Conservation (phyloP, 2,329 filamentous ascomycete species). For the Penicillium paneum region DNA sequence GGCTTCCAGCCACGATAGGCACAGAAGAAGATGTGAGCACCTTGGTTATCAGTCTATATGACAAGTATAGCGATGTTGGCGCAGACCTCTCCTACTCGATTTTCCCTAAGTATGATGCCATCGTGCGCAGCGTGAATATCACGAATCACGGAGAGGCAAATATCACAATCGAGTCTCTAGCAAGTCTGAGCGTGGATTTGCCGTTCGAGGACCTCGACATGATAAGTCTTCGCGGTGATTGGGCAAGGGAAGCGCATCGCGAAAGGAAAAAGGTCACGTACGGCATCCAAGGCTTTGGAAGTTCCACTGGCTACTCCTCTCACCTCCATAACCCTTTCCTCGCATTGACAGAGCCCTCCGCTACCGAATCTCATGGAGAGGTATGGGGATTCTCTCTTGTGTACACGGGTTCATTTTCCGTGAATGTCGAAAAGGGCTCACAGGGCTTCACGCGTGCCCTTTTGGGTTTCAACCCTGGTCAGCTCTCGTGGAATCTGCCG, state of each 20-base stretch:
- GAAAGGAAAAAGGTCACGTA: slow-evolving; percentile 56
- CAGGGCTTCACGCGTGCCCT: slow-evolving; percentile 60
- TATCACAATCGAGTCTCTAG: slow-evolving; percentile 55
- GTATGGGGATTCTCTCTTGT: slow-evolving; percentile 65
- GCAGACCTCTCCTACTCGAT: slow-evolving; percentile 62
- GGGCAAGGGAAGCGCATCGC: slow-evolving; percentile 58
- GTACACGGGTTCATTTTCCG: slow-evolving; percentile 62
- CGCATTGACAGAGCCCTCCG: slow-evolving; percentile 53
- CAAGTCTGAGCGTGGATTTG: slow-evolving; percentile 61
- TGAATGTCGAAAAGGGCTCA: slow-evolving; percentile 60
- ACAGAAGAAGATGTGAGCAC: slow-evolving; percentile 56
- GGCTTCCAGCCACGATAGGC: slow-evolving; percentile 60
- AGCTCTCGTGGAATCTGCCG: slow-evolving; percentile 57
- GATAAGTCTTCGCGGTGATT: slow-evolving; percentile 61
- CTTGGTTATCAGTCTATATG: slow-evolving; percentile 56
- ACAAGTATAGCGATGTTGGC: slow-evolving; percentile 57
- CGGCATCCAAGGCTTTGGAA: slow-evolving; percentile 56
- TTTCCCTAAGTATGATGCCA: slow-evolving; percentile 60
- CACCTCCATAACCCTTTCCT: slow-evolving; percentile 65
- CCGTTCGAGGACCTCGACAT: slow-evolving; percentile 61
- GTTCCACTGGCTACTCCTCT: slow-evolving; percentile 60
- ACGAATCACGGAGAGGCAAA: slow-evolving; percentile 56
- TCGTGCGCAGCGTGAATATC: slow-evolving; percentile 60
- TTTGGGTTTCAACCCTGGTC: slow-evolving; percentile 59
- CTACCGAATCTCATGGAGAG: slow-evolving; percentile 60